Base-by-base conservation (phyloP, 176 grass and related monocot genomes). In the Avena eriantha region DNA sequence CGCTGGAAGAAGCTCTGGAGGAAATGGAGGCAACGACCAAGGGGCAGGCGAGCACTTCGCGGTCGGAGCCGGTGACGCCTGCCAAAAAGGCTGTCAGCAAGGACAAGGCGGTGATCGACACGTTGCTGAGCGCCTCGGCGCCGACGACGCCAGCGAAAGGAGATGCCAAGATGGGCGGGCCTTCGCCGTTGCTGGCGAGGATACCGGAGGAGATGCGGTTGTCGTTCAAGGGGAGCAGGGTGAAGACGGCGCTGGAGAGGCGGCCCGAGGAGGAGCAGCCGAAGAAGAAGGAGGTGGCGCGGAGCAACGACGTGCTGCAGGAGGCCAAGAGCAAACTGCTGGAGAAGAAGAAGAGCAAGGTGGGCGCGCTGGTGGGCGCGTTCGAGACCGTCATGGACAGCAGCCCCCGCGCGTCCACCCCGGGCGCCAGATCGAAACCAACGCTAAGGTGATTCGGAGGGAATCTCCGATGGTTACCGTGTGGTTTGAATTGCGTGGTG, bases 291-390 rank as follows among this genome's bases (percentile, higher is more conserved):
- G 90, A 93, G 43, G 93, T 89, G 78, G 86, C 82, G 46, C 63
- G 84, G 71, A 95, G 93, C 90, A 95, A 95, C 71, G 93, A 95
- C 77, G 85, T 95, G 83, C 88, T 93, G 29, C 90, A 95, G 82
- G 86, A 95, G 83, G 76, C 93, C 72, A 95, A 88, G 88, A 90
- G 82, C 64, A 89, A 88, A 85, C 90, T 95, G 58, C 79, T 95
- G 86, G 83, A 93, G 93, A 93, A 92, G 90, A 90, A 69, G 79
- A 95, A 86, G 81, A 88, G 85, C 90, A 95, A 93, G 86, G 93
- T 95, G 66, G 46, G 57, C 58, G 93, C 93, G 24, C 90, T 95
- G 58, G 93, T 92, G 17, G 93, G 93, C 24, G 93, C 93, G 45
- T 95, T 95, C 26, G 93, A 95, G 87, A 86, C 80, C 43, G 90